Evolutionary conservation across 441 rosid genomes (phyloP), one percentile per base, ranked within the genome.

Genomic region (Flueggea neowawraea): DNA sequence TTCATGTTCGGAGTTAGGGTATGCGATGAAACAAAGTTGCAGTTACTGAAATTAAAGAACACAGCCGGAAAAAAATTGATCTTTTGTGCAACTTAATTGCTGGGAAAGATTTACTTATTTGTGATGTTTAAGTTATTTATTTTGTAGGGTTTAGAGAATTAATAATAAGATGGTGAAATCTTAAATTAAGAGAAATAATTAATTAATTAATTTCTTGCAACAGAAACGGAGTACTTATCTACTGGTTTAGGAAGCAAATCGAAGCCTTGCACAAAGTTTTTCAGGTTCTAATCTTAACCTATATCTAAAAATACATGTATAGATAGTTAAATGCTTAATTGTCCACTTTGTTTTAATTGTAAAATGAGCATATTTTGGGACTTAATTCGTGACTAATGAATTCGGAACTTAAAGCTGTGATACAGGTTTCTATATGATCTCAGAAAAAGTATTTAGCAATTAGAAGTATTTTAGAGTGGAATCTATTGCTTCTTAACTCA

Each of bases 201-300:
- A 22, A 71, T n/a, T n/a, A n/a, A 71, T 78, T 80, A 87, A 84
- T 87, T 80, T 83, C 77, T 71, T 85, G 84, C 66, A 82, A 84
- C 91, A 88, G 89, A 87, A 81, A 78, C 70, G 95, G 97, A 91
- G 84, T 80, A 90, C 84, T 75, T 78, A 82, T 59, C 97, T 82
- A 78, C 93, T 89, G 97, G 95, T 94, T 80, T 95, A 95, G 99
- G 97, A 95, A 95, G 97, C 99, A 95, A 95, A 91, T 89, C 96
- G 92, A 95, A 95, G 99, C 97, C 99, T 80, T 94, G 99, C 99
- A 94, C 99, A 82, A 94, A 94, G 88, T 94, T 94, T 94, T 94
- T 91, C 99, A 94, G 99, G 99, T 88, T 88, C 83, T 71, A 75
- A 85, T 88, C 91, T 80, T 78, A 72, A 80, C 84, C 72, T 79